phyloP scores from a whole-genome alignment of 768 basidiomycete genomes.

The Trametes gibbosa region DNA sequence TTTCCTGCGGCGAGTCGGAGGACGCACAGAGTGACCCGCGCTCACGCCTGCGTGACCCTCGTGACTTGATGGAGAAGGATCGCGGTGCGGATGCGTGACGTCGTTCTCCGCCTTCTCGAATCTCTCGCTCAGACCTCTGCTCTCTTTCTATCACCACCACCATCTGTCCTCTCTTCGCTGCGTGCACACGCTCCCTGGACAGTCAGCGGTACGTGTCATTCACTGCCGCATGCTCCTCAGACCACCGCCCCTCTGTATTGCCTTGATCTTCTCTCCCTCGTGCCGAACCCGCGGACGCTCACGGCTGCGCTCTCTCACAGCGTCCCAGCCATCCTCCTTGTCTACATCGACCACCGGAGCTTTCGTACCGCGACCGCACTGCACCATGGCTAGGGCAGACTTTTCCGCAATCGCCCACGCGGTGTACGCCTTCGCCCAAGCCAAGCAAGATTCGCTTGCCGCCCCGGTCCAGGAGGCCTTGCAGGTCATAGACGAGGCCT shows the following conservation, averaged over 20 bases:
- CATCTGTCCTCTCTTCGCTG: no score
- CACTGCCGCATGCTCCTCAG: no score
- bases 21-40: not conserved
- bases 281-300: no score
- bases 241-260: no score
- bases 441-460: constrained; percentile 49
- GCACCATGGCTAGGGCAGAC: constrained; percentile 40
- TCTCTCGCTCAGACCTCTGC: not conserved
- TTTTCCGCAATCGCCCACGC: constrained; percentile 49
- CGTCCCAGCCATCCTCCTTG: not conserved
- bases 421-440: constrained; percentile 61
- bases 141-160: no score
- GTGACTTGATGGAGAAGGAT: not conserved
- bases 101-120: not conserved
- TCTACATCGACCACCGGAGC: not conserved
- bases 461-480: constrained; percentile 73
- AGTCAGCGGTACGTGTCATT: no score
- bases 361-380: not conserved
- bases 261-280: no score
- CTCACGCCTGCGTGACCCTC: not conserved
- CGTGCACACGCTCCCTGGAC: no score
- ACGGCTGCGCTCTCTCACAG: not conserved
- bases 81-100: not conserved
- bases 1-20: no score
- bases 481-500: constrained; percentile 71